A percentile compares a stretch with the other conserved stretches of the same genome.
Conservation (phyloP, 371 early-diverging fungal species). For the Mucor lusitanicus region DNA sequence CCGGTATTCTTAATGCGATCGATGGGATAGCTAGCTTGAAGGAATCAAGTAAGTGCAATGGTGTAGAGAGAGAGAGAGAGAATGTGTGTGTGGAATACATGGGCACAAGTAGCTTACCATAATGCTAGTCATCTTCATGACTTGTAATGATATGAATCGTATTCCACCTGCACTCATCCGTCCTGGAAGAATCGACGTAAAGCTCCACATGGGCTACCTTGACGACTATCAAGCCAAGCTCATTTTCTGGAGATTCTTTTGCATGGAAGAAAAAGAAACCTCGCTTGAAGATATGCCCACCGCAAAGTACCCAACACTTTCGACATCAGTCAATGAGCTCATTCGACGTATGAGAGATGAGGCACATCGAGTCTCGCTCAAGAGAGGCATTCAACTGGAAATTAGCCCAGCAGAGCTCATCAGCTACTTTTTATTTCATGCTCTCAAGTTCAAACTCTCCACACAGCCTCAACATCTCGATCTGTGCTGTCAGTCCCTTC, state of each 20-base stretch:
- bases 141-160: conserved; percentile 92
- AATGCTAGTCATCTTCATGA: conserved; percentile 79
- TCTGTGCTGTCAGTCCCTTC: conserved; percentile 10
- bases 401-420: conserved; percentile 46
- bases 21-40: conserved; percentile 80
- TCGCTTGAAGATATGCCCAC: conserved; percentile 9
- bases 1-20: conserved; percentile 71
- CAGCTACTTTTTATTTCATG: conserved; percentile 19
- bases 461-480: neutral
- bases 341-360: conserved; percentile 8
- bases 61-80: too few relatives aligned
- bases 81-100: neutral
- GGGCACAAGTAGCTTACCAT: neutral
- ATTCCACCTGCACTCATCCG: conserved; percentile 94
- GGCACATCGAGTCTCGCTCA: neutral
- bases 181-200: conserved; percentile 94
- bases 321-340: conserved; percentile 7
- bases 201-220: conserved; percentile 78
- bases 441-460: conserved; percentile 10
- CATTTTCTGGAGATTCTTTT: conserved; percentile 55
- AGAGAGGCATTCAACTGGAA: conserved; percentile 10
- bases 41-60: conserved; percentile 35
- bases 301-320: conserved; percentile 4
- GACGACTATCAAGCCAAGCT: conserved; percentile 65
- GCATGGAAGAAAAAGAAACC: conserved; percentile 9